Percentiles rank a stretch among this genome's conserved stretches.
Evolutionary conservation across 2,329 filamentous ascomycete genomes (phyloP).

Genomic region (Trichoderma hamatum): DNA sequence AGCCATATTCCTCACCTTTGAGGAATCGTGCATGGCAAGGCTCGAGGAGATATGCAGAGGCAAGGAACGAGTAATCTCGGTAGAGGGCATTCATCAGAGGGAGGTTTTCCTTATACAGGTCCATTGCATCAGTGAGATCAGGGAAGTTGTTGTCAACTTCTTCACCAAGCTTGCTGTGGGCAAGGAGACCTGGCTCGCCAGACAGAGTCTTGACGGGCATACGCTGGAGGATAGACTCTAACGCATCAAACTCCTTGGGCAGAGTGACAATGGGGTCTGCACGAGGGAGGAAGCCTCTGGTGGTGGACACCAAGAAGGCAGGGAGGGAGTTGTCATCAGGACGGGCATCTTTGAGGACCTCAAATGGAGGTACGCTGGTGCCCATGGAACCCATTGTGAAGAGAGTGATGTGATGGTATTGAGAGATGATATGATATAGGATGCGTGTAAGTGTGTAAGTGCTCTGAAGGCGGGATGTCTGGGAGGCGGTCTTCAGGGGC

Average conservation of each 20-base stretch:
- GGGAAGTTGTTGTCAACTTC: slow-evolving; percentile 74
- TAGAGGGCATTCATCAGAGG: slow-evolving; percentile 84
- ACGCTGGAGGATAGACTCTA: slow-evolving; percentile 72
- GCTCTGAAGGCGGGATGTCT: slow-evolving; percentile 11
- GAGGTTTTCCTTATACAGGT: slow-evolving; percentile 72
- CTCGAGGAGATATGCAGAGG: slow-evolving; percentile 87
- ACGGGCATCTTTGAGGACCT: slow-evolving; percentile 64
- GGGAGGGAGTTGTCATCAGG: slow-evolving; percentile 66
- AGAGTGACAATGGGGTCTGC: slow-evolving; percentile 64
- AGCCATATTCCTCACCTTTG: slow-evolving; percentile 74
- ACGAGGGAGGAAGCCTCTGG: slow-evolving; percentile 73
- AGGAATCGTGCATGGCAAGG: slow-evolving; percentile 79
- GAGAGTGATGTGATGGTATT: background rate
- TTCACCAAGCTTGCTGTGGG: slow-evolving; percentile 71
- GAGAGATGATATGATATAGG: background rate
- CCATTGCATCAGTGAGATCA: slow-evolving; percentile 73
- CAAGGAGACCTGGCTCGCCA: slow-evolving; percentile 77
- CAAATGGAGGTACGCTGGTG: slow-evolving; percentile 48
- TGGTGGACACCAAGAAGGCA: slow-evolving; percentile 78
- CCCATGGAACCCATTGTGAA: slow-evolving; percentile 48
- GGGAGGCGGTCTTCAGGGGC: background rate
- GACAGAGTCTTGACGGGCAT: slow-evolving; percentile 78
- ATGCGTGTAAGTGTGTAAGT: slow-evolving; percentile 22
- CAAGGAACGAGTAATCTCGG: slow-evolving; percentile 88
- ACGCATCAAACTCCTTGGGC: slow-evolving; percentile 71